Base-by-base conservation (phyloP, 2,329 filamentous ascomycete genomes). In the Anisogramma anomala region DNA sequence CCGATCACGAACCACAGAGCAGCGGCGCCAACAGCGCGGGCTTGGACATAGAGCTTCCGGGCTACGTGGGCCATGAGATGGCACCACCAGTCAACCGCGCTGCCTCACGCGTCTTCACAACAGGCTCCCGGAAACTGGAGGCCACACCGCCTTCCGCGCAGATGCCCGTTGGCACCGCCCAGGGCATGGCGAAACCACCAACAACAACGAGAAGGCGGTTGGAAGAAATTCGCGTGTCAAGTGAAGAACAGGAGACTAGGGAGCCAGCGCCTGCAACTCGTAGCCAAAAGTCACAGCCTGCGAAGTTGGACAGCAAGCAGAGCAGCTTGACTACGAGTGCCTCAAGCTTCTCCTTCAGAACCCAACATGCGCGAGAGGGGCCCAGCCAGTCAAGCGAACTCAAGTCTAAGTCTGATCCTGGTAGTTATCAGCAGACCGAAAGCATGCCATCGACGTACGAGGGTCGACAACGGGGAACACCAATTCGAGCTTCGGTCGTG, bases 81-180 rank as follows among this genome's bases (percentile, higher is more conserved):
- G 23, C 42, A n/a, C 30, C 49, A 10, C 39, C 53, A 18, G 39
- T 53, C 39, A 54, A 55, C 25, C 55, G 51, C 34, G 33, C 45
- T 36, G 43, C 46, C 33, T 32, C 48, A 15, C 49, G n/a, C 30
- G 17, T 32, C 13, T 15, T 40, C 17, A 33, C 36, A 20, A 33
- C 28, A 26, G 26, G 18, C 14, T 42, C 36, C 15, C n/a, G 13
- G 7, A 38, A 11, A 14, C 33, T 46, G 25, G 47, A 52, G 18
- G 46, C 51, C 26, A 60, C 58, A 7, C 57, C 58, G 14, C 56
- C 57, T 11, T 60, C 58, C 13, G 57, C 57, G 6, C 58, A 60
- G 34, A 36, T 53, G 14, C 45, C 49, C 19, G 47, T 55, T 14
- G 31, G 15, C 14, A 34, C 36, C 11, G 20, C 2, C 7, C 19